phyloP scores from a whole-genome alignment of 148 eudicot genomes.

The Linanthus parryae region DNA sequence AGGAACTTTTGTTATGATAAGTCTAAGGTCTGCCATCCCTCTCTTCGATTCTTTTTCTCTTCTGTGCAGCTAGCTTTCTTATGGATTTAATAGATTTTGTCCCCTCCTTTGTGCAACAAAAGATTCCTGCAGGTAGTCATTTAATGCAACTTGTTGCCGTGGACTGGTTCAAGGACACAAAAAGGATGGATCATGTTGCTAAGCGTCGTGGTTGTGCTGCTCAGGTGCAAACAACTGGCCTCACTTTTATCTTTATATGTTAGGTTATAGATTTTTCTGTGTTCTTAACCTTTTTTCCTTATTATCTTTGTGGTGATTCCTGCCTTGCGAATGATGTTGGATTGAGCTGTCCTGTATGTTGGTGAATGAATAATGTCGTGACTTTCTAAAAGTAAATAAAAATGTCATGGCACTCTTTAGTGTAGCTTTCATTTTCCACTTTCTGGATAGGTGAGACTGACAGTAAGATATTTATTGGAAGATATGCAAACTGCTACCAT shows the following conservation, averaged over 20 bases:
- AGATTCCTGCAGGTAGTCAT: slow-evolving; percentile 80
- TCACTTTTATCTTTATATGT: not conserved
- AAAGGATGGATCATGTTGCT: slow-evolving; percentile 95
- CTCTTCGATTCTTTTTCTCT: not conserved
- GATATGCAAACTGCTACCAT: no score
- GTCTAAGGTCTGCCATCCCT: slow-evolving; percentile 44
- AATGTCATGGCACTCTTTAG: no score
- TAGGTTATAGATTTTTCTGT: not conserved
- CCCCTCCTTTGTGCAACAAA: slow-evolving; percentile 14
- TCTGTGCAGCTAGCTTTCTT: slow-evolving; percentile 2
- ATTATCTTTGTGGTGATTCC: not conserved
- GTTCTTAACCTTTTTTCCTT: not conserved
- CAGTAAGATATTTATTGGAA: no score
- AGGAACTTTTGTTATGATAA: slow-evolving; percentile 65
- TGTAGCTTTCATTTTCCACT: no score
- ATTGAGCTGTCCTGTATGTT: no score
- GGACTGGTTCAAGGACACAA: slow-evolving; percentile 90
- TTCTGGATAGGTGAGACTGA: no score
- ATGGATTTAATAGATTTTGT: slow-evolving; percentile 5
- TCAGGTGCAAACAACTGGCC: slow-evolving; percentile 42
- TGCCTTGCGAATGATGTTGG: no score
- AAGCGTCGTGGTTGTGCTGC: slow-evolving; percentile 93
- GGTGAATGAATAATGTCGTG: no score
- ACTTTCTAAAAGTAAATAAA: no score
- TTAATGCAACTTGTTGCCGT: slow-evolving; percentile 96